Evolutionary conservation across 352 stramenopile genomes (phyloP), one percentile per base, ranked within the genome.

Genomic region (Phytophthora litchii): DNA sequence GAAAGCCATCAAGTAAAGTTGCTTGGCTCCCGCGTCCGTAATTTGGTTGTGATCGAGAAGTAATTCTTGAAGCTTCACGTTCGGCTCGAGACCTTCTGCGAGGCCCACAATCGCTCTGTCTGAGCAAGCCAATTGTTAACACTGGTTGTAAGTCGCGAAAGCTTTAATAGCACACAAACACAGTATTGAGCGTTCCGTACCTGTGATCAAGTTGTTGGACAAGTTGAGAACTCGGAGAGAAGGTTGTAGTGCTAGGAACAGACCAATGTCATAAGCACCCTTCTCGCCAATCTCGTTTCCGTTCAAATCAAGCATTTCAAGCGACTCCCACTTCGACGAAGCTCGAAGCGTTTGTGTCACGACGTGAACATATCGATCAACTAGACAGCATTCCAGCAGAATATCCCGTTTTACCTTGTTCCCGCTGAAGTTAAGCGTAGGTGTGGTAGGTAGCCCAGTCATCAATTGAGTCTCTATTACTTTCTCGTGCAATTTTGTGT

Each of bases 231-330:
- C 36, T 25, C 63, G 62, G 29, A 90, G 68, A 4, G 59, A 21
- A 10, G 68, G 60, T 5, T 83, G 72, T 4, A 81, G 41, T 9
- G 70, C 64, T 2, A 90, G 36, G 37, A 84, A 83, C 25, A 77
- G 19, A 1, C 71, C 78, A 6, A 88, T 52, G 3, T 83, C 67
- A 23, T 57, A 70, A 3, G 67, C 55, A 3, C 76, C 80, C 3
- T 35, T 54, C 34, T 70, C 58, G 4, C 60, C 70, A 29, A 92
- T 74, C 7, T 66, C 55, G 27, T 92, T 89, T 1, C 63, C 70
- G 34, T 73, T 86, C 13, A 92, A 62, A 35, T 90, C 66, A 6
- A 92, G 70, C 14, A 72, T 54, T 45, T 80, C 56, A 4, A 92
- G 55, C 1, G 43, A 3, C 6, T 58, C 42, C 68, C 49, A 86